A percentile compares a stretch with the other conserved stretches of the same genome.
Conservation (phyloP, 352 stramenopile genomes). For the Pythium guiyangense region DNA sequence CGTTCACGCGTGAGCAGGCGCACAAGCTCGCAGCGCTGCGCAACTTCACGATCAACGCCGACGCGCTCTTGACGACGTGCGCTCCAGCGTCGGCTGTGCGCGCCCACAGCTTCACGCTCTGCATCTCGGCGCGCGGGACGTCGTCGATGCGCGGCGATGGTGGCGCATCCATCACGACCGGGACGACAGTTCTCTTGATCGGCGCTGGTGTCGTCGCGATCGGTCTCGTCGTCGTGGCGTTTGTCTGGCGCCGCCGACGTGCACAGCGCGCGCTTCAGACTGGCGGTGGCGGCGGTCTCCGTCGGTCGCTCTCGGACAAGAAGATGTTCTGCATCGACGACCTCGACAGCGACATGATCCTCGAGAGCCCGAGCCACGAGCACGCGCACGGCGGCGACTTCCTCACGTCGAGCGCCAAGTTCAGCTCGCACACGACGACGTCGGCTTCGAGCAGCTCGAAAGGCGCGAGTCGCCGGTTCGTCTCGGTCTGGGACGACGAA, state of each 20-base stretch:
- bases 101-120: constrained; percentile 25
- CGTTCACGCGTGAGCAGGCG: constrained; percentile 20
- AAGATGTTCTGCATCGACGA: constrained; percentile 16
- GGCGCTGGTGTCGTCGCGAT: background rate
- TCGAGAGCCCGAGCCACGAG: constrained; percentile 5
- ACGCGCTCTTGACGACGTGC: constrained; percentile 20
- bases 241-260: background rate
- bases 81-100: background rate
- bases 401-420: constrained; percentile 5
- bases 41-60: constrained; percentile 24
- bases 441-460: constrained; percentile 1
- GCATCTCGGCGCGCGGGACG: constrained; percentile 6
- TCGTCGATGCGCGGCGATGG: background rate
- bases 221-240: background rate
- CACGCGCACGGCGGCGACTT: constrained; percentile 1
- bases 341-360: constrained; percentile 11
- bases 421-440: background rate
- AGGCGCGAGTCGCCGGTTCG: constrained; percentile 4
- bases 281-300: background rate
- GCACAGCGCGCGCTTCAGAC: too few species aligned
- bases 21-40: constrained; percentile 22
- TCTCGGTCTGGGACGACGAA: constrained; percentile 61
- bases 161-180: background rate
- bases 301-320: constrained; percentile 10
- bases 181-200: constrained; percentile 2